Conservation (phyloP, 2,329 filamentous ascomycete genomes). For the Colletotrichum sp. region DNA sequence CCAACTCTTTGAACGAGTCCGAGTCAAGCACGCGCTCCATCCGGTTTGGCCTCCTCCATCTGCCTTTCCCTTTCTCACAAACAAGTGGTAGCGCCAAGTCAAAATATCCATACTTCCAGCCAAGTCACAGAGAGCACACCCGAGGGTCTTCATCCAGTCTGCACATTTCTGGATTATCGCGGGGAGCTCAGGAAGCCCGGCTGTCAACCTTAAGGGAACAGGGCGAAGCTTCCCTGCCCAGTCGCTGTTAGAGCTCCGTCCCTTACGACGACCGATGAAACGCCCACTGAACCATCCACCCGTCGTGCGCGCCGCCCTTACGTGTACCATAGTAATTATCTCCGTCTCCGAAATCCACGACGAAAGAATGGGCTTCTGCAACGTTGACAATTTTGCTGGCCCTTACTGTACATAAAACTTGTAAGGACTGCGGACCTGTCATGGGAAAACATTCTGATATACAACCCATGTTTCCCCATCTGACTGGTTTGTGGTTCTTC, state of each 20-base stretch:
- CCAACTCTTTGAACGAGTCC: background rate
- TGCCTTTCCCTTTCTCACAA: background rate
- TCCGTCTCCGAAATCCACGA: background rate
- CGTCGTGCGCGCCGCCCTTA: background rate
- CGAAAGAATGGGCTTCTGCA: background rate
- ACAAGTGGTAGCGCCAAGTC: background rate
- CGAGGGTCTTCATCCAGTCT: background rate
- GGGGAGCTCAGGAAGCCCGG: background rate
- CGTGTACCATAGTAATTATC: background rate
- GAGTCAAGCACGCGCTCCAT: background rate
- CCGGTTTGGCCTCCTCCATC: background rate
- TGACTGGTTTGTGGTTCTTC: background rate
- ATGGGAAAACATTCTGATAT: background rate
- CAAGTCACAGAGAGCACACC: background rate
- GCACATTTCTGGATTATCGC: background rate
- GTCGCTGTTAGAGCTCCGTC: background rate
- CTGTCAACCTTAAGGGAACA: background rate
- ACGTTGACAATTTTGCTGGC: background rate
- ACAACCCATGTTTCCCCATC: background rate
- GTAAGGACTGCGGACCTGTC: background rate
- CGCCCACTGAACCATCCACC: background rate
- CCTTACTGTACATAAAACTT: background rate
- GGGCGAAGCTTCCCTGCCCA: background rate
- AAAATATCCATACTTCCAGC: background rate
- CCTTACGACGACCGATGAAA: background rate